These are phyloP conservation scores for Scheffersomyces spartinae DNA, from an alignment of 805 yeast species.

Conservation along the genomic window DNA sequence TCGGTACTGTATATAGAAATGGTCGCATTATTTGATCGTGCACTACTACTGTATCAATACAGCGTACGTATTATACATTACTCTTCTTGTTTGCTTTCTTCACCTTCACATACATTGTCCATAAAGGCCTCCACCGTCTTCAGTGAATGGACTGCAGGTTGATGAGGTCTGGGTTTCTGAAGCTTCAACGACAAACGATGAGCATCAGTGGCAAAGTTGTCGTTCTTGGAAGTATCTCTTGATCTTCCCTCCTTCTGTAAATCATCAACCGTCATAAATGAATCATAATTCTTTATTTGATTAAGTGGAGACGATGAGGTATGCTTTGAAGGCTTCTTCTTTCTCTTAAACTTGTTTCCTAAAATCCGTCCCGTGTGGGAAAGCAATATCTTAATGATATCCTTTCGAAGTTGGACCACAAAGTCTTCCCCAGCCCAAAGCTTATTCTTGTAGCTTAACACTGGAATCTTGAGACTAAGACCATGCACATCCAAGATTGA, in stretches of 20 bases:
- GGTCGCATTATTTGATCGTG: too few species aligned
- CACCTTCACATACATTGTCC: not conserved
- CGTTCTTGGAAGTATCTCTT: conserved; percentile 8
- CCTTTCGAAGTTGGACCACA: conserved; percentile 47
- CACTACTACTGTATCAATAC: too few species aligned
- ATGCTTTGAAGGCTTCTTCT: too few species aligned
- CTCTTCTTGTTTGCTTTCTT: not conserved
- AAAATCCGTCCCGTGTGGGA: conserved; percentile 67
- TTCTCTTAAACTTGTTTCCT: conserved; percentile 57
- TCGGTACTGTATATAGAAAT: too few species aligned
- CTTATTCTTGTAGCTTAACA: conserved; percentile 43
- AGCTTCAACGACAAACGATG: not conserved
- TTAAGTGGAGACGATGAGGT: conserved; percentile 19
- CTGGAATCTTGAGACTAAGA: conserved; percentile 57
- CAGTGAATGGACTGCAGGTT: not conserved
- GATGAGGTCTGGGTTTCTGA: not conserved
- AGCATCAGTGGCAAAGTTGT: conserved; percentile 1
- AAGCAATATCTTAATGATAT: conserved; percentile 44
- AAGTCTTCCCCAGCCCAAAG: conserved; percentile 69
- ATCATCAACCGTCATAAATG: conserved; percentile 26
- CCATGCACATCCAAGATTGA: conserved; percentile 70
- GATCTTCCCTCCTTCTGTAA: conserved; percentile 20
- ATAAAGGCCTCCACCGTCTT: not conserved
- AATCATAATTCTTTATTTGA: conserved; percentile 27
- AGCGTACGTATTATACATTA: not conserved